Evolutionary conservation across 2,329 filamentous ascomycete genomes (phyloP).

Genomic region (Verticillium tricorpus): DNA sequence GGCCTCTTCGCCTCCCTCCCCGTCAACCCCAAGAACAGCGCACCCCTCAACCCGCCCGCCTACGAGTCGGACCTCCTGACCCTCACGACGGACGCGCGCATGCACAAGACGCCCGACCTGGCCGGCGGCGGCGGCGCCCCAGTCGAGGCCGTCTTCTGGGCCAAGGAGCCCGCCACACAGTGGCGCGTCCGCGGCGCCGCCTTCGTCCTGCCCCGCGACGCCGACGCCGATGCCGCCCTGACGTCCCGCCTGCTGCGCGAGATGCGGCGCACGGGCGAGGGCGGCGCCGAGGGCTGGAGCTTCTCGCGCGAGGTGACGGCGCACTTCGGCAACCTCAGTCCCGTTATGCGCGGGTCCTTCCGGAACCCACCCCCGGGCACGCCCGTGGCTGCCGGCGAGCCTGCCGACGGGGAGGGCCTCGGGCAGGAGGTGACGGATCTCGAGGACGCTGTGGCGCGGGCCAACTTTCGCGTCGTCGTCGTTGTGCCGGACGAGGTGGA

Average conservation of each 20-base stretch:
- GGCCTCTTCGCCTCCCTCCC: constrained; percentile 77
- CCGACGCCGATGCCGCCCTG: constrained; percentile 49
- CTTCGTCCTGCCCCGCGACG: constrained; percentile 9
- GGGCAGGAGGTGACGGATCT: constrained; percentile 67
- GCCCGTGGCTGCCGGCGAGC: constrained; percentile 42
- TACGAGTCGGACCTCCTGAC: constrained; percentile 76
- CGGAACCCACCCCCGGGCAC: constrained; percentile 67
- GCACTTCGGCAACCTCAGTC: constrained; percentile 86
- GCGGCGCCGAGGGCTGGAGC: constrained; percentile 56
- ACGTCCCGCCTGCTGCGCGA: constrained; percentile 6
- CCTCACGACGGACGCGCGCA: constrained; percentile 84
- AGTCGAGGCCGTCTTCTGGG: constrained; percentile 85
- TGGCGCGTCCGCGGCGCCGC: constrained; percentile 36
- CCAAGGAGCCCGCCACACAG: constrained; percentile 78
- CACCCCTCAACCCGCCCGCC: constrained; percentile 60
- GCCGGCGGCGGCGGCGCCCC: constrained; percentile 60
- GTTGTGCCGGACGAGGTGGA: constrained; percentile 77
- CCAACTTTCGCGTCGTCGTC: constrained; percentile 79
- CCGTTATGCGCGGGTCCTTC: constrained; percentile 73
- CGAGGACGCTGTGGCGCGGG: constrained; percentile 64
- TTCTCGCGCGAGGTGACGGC: constrained; percentile 77
- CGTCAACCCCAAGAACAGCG: constrained; percentile 67
- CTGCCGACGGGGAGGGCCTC: constrained; percentile 34
- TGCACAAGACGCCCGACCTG: constrained; percentile 77
- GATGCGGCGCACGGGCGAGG: constrained; percentile 15